phyloP scores from a whole-genome alignment of 768 basidiomycete genomes.

The Mycena galericulata region DNA sequence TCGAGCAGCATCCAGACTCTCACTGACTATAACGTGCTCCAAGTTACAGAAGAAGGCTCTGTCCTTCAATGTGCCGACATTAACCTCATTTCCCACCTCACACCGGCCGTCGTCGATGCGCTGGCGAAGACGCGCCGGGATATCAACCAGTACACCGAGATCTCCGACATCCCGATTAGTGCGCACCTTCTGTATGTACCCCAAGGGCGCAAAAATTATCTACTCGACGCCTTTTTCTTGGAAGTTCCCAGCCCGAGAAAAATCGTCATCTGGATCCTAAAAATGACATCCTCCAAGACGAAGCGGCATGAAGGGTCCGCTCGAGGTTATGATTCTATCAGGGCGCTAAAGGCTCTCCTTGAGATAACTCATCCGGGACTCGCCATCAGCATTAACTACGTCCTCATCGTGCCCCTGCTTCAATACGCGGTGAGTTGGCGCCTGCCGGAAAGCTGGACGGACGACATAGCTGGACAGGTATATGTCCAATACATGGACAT shows the following conservation, averaged over 20 bases:
- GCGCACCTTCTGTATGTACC: neutral
- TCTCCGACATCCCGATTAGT: neutral
- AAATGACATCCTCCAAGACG: neutral
- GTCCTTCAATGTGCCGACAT: neutral
- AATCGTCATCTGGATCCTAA: neutral
- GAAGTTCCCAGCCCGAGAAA: neutral
- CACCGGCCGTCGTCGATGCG: neutral
- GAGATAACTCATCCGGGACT: neutral
- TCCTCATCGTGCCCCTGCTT: neutral
- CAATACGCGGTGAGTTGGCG: neutral
- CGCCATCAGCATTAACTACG: neutral
- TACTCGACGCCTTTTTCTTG: neutral
- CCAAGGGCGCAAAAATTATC: neutral
- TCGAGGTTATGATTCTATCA: no score
- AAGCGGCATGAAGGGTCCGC: no score
- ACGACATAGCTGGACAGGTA: neutral
- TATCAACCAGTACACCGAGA: neutral
- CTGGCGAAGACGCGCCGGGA: neutral
- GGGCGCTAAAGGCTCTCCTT: neutral
- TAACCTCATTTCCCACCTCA: neutral
- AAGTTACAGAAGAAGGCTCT: neutral
- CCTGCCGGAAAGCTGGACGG: neutral
- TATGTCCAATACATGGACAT: slow-evolving; percentile 1
- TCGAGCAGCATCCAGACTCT: neutral
- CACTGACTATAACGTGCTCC: neutral